Base-by-base conservation (phyloP, 345 rosid genomes). In the Euphorbia peplus region DNA sequence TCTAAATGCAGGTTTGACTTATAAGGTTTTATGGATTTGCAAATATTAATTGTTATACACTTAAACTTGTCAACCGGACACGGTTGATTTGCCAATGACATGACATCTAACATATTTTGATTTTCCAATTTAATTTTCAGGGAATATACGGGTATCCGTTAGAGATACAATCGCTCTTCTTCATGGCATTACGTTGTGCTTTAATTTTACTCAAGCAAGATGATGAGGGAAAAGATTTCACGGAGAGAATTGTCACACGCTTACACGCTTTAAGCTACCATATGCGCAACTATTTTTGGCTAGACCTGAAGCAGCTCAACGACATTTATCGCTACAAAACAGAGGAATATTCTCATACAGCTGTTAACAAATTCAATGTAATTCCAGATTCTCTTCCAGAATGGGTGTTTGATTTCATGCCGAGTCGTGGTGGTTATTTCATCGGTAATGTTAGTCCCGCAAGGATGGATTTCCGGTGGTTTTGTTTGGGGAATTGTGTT, bases 381-480 rank as follows among this genome's bases (percentile, higher is more conserved):
- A 93, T 93, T 56, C 98, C 97, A 4, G 96, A 93, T 75, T 93
- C 98, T 66, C 97, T 93, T 64, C 97, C 96, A 1, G 98, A 91
- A 66, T 91, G 98, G 98, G 59, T 89, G 46, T 93, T 93, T 13
- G 95, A 93, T 80, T 93, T 93, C 56, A 91, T 93, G 95, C 92
- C 98, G 5, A 57, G 73, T 71, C 82, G 66, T 1, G 98, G 97
- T 41, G 98, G 98, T 56, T 91, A 89, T 76, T 91, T 93, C 32
- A 85, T 93, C 0, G 98, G 98, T 53, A 91, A 93, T 72, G 91
- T 89, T 4, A 93, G 98, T 75, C 98, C 97, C 2, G 97, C 96
- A 41, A 86, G 83, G 74, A 93, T 93, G 95, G 98, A 93, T 64
- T 89, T 93, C 76, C 90, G 97, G 26, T 93, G 97, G 98, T 93